Evolutionary conservation across 2,329 filamentous ascomycete genomes (phyloP).

Genomic region (Teratosphaeria zuluensis): DNA sequence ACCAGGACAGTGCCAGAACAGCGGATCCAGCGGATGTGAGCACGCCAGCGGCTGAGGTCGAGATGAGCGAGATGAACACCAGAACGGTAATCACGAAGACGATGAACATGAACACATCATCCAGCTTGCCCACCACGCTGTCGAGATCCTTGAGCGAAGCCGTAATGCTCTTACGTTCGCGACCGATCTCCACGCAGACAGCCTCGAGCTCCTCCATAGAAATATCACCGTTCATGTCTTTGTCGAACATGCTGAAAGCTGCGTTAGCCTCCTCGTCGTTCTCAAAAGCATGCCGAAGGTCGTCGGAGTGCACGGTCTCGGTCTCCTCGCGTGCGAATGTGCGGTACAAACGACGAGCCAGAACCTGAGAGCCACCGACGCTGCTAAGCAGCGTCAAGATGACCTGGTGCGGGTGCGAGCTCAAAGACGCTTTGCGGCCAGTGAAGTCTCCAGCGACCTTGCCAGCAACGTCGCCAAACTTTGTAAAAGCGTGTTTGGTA

Average conservation of each 20-base stretch:
- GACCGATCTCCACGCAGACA: conserved; percentile 86
- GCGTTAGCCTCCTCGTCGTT: conserved; percentile 78
- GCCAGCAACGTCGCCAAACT: conserved; percentile 75
- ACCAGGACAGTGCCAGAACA: conserved; percentile 83
- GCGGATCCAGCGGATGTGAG: conserved; percentile 82
- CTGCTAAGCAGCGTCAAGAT: conserved; percentile 66
- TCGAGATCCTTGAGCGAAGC: conserved; percentile 92
- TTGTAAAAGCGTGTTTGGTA: conserved; percentile 64
- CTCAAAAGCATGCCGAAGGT: conserved; percentile 68
- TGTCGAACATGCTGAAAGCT: conserved; percentile 88
- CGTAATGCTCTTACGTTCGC: conserved; percentile 90
- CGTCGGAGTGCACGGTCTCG: conserved; percentile 68
- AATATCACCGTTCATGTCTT: conserved; percentile 92
- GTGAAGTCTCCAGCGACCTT: conserved; percentile 88
- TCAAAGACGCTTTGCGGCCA: conserved; percentile 56
- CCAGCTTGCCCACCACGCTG: conserved; percentile 82
- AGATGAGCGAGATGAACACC: conserved; percentile 82
- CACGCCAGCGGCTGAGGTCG: conserved; percentile 78
- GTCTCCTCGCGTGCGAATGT: conserved; percentile 68
- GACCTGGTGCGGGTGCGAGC: conserved; percentile 74
- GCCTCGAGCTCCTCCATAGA: conserved; percentile 90
- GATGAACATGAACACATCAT: conserved; percentile 80
- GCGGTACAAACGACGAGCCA: conserved; percentile 80
- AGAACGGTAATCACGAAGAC: conserved; percentile 71
- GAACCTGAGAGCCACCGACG: conserved; percentile 65